Evolutionary conservation across 2,329 filamentous ascomycete species (phyloP).

Genomic region (Colletotrichum australisinense): DNA sequence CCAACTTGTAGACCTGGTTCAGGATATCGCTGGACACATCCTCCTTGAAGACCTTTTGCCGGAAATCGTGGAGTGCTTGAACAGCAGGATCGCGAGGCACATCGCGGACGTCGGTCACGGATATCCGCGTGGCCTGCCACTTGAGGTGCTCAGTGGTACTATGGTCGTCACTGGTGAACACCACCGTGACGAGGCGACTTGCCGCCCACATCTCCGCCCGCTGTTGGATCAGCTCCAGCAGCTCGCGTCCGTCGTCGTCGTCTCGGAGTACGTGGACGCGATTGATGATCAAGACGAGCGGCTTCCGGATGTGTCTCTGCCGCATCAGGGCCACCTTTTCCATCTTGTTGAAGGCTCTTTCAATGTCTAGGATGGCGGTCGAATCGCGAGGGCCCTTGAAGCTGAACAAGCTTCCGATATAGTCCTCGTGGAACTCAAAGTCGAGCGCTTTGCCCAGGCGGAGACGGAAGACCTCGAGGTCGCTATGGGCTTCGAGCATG

Average conservation of each 20-base stretch:
- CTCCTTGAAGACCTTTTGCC: conserved; percentile 58
- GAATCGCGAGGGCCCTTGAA: conserved; percentile 77
- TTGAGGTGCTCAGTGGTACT: conserved; percentile 69
- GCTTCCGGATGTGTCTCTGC: conserved; percentile 58
- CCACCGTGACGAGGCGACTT: conserved; percentile 71
- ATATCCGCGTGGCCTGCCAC: conserved; percentile 65
- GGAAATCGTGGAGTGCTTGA: conserved; percentile 59
- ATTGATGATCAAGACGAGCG: conserved; percentile 75
- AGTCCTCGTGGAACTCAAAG: conserved; percentile 76
- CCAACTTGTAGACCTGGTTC: conserved; percentile 63
- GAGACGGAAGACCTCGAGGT: conserved; percentile 78
- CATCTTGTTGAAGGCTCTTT: conserved; percentile 79
- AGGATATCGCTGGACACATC: conserved; percentile 50
- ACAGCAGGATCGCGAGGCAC: conserved; percentile 60
- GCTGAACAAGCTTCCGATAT: conserved; percentile 77
- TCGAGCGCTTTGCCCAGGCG: conserved; percentile 77
- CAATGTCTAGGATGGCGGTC: conserved; percentile 76
- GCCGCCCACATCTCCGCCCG: conserved; percentile 80
- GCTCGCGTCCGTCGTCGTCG: conserved; percentile 73
- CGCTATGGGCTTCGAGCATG: conserved; percentile 78
- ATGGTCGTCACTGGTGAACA: conserved; percentile 70
- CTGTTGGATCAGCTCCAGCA: conserved; percentile 78
- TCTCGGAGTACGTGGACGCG: conserved; percentile 74
- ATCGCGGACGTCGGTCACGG: conserved; percentile 64
- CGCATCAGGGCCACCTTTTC: conserved; percentile 75